Evolutionary conservation across 768 basidiomycete genomes (phyloP), one percentile per base, ranked within the genome.

Genomic region (Psilocybe azurescens): DNA sequence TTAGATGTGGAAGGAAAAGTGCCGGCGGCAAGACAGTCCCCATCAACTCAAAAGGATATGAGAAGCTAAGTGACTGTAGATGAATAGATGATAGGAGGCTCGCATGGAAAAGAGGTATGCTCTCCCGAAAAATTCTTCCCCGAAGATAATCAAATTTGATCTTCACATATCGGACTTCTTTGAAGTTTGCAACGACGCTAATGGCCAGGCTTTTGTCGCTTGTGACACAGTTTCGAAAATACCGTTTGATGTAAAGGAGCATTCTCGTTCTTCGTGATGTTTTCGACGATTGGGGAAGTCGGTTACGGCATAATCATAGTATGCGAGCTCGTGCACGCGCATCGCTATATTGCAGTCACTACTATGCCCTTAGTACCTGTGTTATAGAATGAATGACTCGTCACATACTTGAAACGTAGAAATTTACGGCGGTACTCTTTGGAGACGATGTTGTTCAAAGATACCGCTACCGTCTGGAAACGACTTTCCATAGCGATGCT

Each of bases 311-410:
- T 41, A 44, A 16, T 33, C 5, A 4, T 18, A 14, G 52, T 32
- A 53, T 14, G 30, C 13, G 3, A 55, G n/a, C 36, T 55, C 53
- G 16, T 36, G 41, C 41, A 56, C 55, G 20, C 55, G 55, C 20
- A 3, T 44, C 13, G 24, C 11, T 32, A 56, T 18, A 41, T 29
- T 30, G 14, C 16, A 5, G 14, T 56, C 44, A 6, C 55, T 56
- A 8, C n/a, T 11, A 14, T 6, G 32, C 7, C 13, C 24, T 46
- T 24, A 46, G 41, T 44, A 7, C 16, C n/a, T 46, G 7, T 29
- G 41, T 6, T 16, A 13, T 11, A 44, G n/a, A 16, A 44, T 18
- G 11, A 44, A 32, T 28, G 41, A 14, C 20, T n/a, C 8, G 39
- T 28, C n/a, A 13, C 54, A 29, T 32, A 56, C 55, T 41, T 29